Conservation (phyloP, 2,329 filamentous ascomycete genomes). For the Colletotrichum siamense region DNA sequence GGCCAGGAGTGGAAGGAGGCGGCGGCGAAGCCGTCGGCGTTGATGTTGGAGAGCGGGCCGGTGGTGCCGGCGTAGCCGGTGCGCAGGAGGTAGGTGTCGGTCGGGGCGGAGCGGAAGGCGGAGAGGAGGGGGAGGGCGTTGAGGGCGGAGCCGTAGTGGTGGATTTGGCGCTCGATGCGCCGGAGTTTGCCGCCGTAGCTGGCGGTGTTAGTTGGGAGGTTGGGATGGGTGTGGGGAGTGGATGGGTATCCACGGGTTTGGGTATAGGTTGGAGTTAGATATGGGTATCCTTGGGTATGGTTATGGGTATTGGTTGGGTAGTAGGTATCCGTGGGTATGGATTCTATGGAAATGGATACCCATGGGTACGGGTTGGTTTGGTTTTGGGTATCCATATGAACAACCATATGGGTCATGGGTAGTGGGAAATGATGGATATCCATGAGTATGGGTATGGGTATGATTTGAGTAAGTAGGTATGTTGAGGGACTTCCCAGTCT, state of each 20-base stretch:
- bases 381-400: neutral
- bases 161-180: slow-evolving; percentile 56
- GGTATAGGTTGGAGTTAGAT: too few species aligned
- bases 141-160: slow-evolving; percentile 65
- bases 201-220: neutral
- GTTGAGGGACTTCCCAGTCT: too few species aligned
- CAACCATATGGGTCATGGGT: neutral
- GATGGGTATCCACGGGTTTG: neutral
- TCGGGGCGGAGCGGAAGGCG: slow-evolving; percentile 50
- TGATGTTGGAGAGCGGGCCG: slow-evolving; percentile 60
- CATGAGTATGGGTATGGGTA: too few species aligned
- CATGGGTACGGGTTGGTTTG: neutral
- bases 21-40: slow-evolving; percentile 57
- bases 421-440: neutral
- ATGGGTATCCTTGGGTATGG: neutral
- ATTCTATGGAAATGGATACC: neutral
- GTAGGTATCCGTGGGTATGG: neutral
- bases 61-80: slow-evolving; percentile 59
- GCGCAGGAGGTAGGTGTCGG: slow-evolving; percentile 55
- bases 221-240: neutral
- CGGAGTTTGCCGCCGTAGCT: slow-evolving; percentile 48
- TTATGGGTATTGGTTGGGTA: neutral
- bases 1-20: slow-evolving; percentile 64
- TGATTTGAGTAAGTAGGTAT: too few species aligned
- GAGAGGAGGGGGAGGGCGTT: slow-evolving; percentile 61